A percentile compares a stretch with the other conserved stretches of the same genome.
Conservation (phyloP, 2,329 filamentous ascomycete species). For the Aspergillus pseudonomiae region DNA sequence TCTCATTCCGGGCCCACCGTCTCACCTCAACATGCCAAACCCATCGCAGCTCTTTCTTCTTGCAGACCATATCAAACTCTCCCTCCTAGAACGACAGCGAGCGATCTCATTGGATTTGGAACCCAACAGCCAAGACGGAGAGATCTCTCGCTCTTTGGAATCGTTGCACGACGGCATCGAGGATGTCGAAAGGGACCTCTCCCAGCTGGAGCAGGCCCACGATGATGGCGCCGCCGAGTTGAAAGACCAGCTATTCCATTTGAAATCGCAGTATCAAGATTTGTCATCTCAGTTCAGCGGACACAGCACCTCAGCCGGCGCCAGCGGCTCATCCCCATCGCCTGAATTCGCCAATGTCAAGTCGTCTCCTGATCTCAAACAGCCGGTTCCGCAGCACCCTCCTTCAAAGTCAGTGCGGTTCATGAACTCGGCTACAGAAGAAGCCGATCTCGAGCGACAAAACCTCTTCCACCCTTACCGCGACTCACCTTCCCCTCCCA, state of each 20-base stretch:
- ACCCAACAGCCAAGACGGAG: conserved; percentile 78
- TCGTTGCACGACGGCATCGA: conserved; percentile 81
- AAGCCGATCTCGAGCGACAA: conserved; percentile 58
- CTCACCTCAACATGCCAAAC: conserved; percentile 49
- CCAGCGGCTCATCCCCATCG: conserved; percentile 3
- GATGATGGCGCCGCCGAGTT: conserved; percentile 57
- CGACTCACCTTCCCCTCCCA: conserved; percentile 57
- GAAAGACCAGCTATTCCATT: conserved; percentile 65
- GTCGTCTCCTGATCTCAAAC: conserved; percentile 45
- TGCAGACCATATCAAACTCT: conserved; percentile 95
- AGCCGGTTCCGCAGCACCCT: conserved; percentile 48
- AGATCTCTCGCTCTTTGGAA: conserved; percentile 85
- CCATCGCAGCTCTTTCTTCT: conserved; percentile 82
- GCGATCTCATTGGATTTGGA: conserved; percentile 79
- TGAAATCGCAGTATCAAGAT: conserved; percentile 75
- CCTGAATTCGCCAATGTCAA: conserved; percentile 67
- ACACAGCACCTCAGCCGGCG: conserved; percentile 45
- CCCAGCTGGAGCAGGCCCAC: conserved; percentile 61
- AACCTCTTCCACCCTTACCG: conserved; percentile 64
- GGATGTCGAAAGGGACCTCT: conserved; percentile 65
- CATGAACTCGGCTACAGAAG: conserved; percentile 64
- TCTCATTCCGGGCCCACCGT: background rate
- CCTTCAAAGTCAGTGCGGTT: conserved; percentile 81
- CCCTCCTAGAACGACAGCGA: conserved; percentile 86
- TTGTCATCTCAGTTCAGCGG: conserved; percentile 80